Evolutionary conservation across 2,329 filamentous ascomycete species (phyloP).

Genomic region (Penicillium sp.): DNA sequence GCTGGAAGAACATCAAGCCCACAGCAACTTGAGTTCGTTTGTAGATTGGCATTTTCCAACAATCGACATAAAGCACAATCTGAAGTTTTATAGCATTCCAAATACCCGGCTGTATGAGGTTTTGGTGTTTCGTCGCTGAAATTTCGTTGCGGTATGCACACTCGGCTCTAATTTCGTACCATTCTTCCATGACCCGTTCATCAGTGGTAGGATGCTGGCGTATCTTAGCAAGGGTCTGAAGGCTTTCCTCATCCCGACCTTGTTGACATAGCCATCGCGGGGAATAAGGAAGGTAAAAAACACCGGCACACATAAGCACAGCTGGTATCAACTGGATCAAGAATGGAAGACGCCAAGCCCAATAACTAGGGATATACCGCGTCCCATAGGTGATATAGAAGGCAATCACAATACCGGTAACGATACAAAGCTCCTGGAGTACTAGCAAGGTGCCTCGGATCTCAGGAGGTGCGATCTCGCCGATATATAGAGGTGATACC

Average conservation of each 20-base stretch:
- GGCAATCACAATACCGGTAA: slow-evolving; percentile 30
- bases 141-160: slow-evolving; percentile 49
- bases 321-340: slow-evolving; percentile 50
- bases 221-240: slow-evolving; percentile 46
- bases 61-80: no score
- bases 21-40: no score
- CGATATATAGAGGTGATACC: slow-evolving; percentile 56
- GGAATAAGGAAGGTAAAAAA: slow-evolving; percentile 55
- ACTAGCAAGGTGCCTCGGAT: slow-evolving; percentile 31
- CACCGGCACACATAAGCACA: slow-evolving; percentile 30
- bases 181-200: slow-evolving; percentile 53
- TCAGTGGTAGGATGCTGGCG: slow-evolving; percentile 53
- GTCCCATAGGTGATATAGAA: slow-evolving; percentile 55
- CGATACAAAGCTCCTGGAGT: slow-evolving; percentile 30
- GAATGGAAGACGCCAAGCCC: slow-evolving; percentile 54
- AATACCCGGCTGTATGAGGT: no score
- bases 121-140: slow-evolving; percentile 3
- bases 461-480: slow-evolving; percentile 46
- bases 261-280: slow-evolving; percentile 58
- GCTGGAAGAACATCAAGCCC: no score
- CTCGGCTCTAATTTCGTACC: slow-evolving; percentile 53
- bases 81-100: no score
- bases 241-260: slow-evolving; percentile 47
- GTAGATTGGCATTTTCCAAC: no score
- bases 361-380: slow-evolving; percentile 36